Evolutionary conservation across 1,139 yeast genomes (phyloP), one percentile per base, ranked within the genome.

Genomic region (Hemisphaericaspora xylanilytica): DNA sequence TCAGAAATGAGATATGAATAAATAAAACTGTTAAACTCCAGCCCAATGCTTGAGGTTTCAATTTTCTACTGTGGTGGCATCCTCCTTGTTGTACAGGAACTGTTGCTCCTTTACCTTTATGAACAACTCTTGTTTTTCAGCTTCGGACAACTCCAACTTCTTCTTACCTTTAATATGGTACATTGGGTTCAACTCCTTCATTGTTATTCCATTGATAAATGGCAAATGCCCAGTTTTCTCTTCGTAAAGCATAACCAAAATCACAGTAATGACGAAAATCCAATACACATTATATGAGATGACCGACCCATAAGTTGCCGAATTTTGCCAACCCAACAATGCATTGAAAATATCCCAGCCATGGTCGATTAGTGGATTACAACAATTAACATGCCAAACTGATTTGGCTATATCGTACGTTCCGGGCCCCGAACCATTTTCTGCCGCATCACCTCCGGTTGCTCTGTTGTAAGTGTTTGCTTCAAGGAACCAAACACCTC

Each of bases 301-400:
- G 45, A 89, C 88, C 2, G 95, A 85, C 39, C 95, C 95, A 55
- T 86, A 78, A 47, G 95, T 88, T 43, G 96, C 96, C 38, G 65
- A 57, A 38, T 61, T 60, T 59, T 58, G 64, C 64, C 65, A 60
- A 35, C 65, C 65, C 26, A 60, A 56, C 28, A 60, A 49, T 30
- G 65, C 59, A 55, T 87, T 88, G 75, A 89, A 88, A 45, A 89
- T 79, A 78, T 85, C 94, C 96, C 96, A 89, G 67, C 94, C 94
- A 45, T 86, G 82, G 59, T 88, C 95, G 35, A 73, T 72, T 63
- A 82, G 86, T 27, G 95, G 95, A 65, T 87, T 88, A 68, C 96
- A 89, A 67, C 96, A 89, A 71, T 89, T 88, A 46, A 89, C 90
- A 62, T 89, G 97, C 88, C 95, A 89, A 13, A 89, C 96, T 7